These are phyloP conservation scores for Hyphopichia khmerensis DNA, from an alignment of 1,139 yeast genomes.

Conservation along the genomic window DNA sequence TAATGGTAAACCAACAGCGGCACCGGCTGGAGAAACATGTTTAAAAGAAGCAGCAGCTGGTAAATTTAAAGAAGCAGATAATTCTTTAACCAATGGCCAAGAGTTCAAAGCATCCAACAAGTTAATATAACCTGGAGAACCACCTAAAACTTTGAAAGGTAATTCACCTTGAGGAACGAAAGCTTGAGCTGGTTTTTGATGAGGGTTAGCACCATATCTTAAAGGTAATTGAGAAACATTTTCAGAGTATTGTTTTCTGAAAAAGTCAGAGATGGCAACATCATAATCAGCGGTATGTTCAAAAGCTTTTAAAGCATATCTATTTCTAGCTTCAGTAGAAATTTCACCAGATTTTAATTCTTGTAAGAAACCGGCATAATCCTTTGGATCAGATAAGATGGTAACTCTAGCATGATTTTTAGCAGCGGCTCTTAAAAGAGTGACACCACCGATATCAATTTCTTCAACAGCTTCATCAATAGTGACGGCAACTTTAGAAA, in stretches of 20 bases:
- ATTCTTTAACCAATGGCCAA: slow-evolving; percentile 97
- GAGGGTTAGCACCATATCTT: slow-evolving; percentile 98
- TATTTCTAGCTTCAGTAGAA: slow-evolving; percentile 71
- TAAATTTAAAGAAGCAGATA: slow-evolving; percentile 86
- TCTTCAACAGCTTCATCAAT: slow-evolving; percentile 98
- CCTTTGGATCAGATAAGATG: slow-evolving; percentile 89
- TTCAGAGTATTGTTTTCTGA: slow-evolving; percentile 96
- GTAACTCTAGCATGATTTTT: slow-evolving; percentile 96
- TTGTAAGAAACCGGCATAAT: slow-evolving; percentile 81
- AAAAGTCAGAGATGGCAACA: slow-evolving; percentile 91
- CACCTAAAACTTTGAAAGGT: slow-evolving; percentile 90
- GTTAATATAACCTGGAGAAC: slow-evolving; percentile 97
- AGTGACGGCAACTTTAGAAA: slow-evolving; percentile 92
- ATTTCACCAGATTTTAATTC: slow-evolving; percentile 77
- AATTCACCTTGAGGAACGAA: slow-evolving; percentile 80
- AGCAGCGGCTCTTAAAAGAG: slow-evolving; percentile 96
- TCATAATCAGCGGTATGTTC: slow-evolving; percentile 99
- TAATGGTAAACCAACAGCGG: slow-evolving; percentile 93
- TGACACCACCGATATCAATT: slow-evolving; percentile 97
- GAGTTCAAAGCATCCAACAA: slow-evolving; percentile 94
- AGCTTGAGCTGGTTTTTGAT: slow-evolving; percentile 99
- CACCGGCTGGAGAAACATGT: slow-evolving; percentile 99
- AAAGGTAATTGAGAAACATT: slow-evolving; percentile 85
- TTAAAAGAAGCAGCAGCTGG: slow-evolving; percentile 99
- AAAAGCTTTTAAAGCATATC: slow-evolving; percentile 90